Evolutionary conservation across 1,284 basidiomycete species (phyloP), one percentile per base, ranked within the genome.

Genomic region (Laetiporus sulphureus): DNA sequence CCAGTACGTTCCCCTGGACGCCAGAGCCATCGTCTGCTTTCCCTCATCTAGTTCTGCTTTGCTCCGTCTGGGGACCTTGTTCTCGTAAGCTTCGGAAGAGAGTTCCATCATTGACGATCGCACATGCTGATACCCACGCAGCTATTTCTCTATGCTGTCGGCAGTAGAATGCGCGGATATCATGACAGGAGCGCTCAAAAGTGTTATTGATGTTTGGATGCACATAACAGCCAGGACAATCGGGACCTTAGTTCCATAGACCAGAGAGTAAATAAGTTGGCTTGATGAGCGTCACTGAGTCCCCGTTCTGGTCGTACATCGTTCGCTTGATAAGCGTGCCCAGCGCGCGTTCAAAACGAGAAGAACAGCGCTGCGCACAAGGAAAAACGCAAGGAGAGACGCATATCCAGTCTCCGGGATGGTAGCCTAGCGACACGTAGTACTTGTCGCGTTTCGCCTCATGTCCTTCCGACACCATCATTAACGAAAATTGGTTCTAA

Each of bases 111-210:
- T 34, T 10, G 18, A 41, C 40, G 7, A 13, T 5, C 23, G 6
- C 8, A 19, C 29, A 44, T 20, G 29, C 13, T 21, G 40, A 45
- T 7, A 2, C 34, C 25, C 32, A 4, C 42, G 27, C 49, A 87
- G 84, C n/a, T 84, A 79, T 53, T 86, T 88, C 53, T 82, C 83
- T 0, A 71, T 75, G 6, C 59, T 88, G 20, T 86, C 88, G 57
- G 72, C 82, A 8, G 7, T 8, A 30, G 3, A 3, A 6, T 11
- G 29, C 10, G 11, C 29, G 30, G 10, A 21, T 31, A 15, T 39
- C 38, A 19, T 24, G 38, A 27, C 27, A 39, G 4, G 11, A 29
- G 19, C 3, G 5, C 19, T 20, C 21, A 21, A 39, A 30, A 11
- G 18, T 18, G 6, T 29, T 12, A 3, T 29, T 11, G 3, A 11